A percentile compares a stretch with the other conserved stretches of the same genome.
These are phyloP conservation scores for Colletotrichum graminicola DNA, from an alignment of 2,329 filamentous ascomycete species.

Conservation along the genomic window DNA sequence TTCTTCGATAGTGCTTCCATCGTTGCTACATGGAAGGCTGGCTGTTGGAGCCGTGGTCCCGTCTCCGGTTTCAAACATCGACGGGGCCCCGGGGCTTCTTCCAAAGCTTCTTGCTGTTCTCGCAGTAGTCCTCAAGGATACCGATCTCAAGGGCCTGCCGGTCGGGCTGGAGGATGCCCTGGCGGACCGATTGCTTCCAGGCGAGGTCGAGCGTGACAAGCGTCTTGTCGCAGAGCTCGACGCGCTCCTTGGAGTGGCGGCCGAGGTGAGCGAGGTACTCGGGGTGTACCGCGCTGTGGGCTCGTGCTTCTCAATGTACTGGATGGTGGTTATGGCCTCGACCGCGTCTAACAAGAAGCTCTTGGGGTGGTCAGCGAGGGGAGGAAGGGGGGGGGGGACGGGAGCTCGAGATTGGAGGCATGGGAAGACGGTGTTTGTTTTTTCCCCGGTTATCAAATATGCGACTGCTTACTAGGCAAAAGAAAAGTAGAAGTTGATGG, in stretches of 20 bases:
- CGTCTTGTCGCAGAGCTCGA: not conserved
- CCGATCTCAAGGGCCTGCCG: not conserved
- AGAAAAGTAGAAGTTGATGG: not conserved
- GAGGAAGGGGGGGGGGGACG: no score
- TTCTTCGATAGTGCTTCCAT: not conserved
- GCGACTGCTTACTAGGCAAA: not conserved
- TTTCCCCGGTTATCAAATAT: not conserved
- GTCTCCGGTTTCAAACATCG: not conserved
- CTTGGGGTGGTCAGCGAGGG: not conserved
- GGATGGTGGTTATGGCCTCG: not conserved
- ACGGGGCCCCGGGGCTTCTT: not conserved
- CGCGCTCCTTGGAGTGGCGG: not conserved
- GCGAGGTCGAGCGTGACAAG: not conserved
- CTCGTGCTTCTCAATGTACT: not conserved
- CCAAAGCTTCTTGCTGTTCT: not conserved
- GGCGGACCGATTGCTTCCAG: not conserved
- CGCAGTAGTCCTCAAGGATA: not conserved
- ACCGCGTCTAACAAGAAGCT: not conserved
- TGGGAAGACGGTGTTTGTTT: accelerated
- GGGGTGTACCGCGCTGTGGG: not conserved
- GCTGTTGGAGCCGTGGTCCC: no score
- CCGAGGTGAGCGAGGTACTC: not conserved
- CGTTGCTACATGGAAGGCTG: not conserved
- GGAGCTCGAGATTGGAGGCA: no score
- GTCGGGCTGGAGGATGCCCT: not conserved